Percentiles rank a stretch among this genome's conserved stretches.
These are phyloP conservation scores for Leccinum fibrillosum DNA, from an alignment of 768 basidiomycete species.

Conservation along the genomic window DNA sequence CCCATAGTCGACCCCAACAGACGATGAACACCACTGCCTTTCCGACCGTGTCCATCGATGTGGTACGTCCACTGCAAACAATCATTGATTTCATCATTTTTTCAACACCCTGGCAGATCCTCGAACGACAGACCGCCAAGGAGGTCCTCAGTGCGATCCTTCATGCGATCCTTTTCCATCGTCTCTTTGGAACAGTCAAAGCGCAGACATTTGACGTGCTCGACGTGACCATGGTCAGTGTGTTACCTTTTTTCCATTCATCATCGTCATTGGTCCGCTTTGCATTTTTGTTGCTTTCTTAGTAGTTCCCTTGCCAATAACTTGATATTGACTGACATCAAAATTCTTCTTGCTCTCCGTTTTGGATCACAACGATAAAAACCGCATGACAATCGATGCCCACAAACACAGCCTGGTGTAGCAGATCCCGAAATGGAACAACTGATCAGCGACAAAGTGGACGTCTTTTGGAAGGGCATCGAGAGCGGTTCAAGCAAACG, in stretches of 20 bases:
- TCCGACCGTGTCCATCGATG: slow-evolving; percentile 31
- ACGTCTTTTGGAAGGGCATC: slow-evolving; percentile 73
- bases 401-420: slow-evolving; percentile 61
- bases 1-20: background rate
- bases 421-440: slow-evolving; percentile 69
- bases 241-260: background rate
- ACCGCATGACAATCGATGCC: background rate
- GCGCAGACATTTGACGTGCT: slow-evolving; percentile 75
- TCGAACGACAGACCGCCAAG: slow-evolving; percentile 69
- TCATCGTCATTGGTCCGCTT: background rate
- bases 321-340: background rate
- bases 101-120: slow-evolving; percentile 41
- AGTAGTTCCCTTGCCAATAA: background rate
- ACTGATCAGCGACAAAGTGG: slow-evolving; percentile 73
- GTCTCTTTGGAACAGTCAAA: slow-evolving; percentile 76
- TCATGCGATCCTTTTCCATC: slow-evolving; percentile 82
- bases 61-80: slow-evolving; percentile 16
- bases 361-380: background rate
- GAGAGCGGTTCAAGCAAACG: slow-evolving; percentile 60
- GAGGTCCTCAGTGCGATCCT: slow-evolving; percentile 74
- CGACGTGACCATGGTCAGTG: slow-evolving; percentile 77
- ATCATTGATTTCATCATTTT: too few relatives aligned
- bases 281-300: background rate
- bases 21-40: slow-evolving; percentile 24
- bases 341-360: background rate